Base-by-base conservation (phyloP, 495 filamentous ascomycete genomes). In the Letharia columbiana region DNA sequence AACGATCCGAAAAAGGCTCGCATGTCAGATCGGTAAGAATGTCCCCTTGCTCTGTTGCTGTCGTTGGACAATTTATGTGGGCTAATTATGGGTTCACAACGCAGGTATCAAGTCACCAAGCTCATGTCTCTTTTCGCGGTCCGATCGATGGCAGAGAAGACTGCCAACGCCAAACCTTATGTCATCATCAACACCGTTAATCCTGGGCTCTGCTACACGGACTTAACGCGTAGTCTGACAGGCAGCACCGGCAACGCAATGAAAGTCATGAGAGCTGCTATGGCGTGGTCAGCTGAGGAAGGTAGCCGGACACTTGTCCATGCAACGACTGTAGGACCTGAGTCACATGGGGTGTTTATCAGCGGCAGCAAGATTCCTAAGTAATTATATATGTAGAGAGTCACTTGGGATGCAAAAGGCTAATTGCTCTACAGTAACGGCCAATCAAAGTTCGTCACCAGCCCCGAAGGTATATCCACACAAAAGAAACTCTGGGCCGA, bases 141-240 rank as follows among this genome's bases (percentile, higher is more conserved):
- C n/a, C 68, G 74, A 15, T 69, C 68, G 35, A 63, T 75, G 12
- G 74, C 74, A 0, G 54, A 68, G 4, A 62, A 47, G 11, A 64
- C 50, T 37, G 44, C 41, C 40, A 61, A 44, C 59, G 50, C 39
- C 1, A 60, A 66, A 31, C 15, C 52, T 42, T 28, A 31, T 18
- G 81, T 88, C 18, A 75, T 84, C 40, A 70, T 87, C 60, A 84
- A 83, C 71, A 72, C 76, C 35, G 47, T 81, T 5, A 81, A 80
- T 58, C 85, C 85, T 5, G 81, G 81, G 44, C 68, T 81, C 56
- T 80, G 79, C 41, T 72, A 76, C 59, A 78, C 82, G 10, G 75
- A 42, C 17, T 68, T 86, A 1, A 71, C 70, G 3, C 72, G 80
- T 2, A 76, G 45, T 33, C 69, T 85, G 3, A 71, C 69, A 7